Evolutionary conservation across 2,329 filamentous ascomycete genomes (phyloP).

Genomic region (Grosmannia serpens): DNA sequence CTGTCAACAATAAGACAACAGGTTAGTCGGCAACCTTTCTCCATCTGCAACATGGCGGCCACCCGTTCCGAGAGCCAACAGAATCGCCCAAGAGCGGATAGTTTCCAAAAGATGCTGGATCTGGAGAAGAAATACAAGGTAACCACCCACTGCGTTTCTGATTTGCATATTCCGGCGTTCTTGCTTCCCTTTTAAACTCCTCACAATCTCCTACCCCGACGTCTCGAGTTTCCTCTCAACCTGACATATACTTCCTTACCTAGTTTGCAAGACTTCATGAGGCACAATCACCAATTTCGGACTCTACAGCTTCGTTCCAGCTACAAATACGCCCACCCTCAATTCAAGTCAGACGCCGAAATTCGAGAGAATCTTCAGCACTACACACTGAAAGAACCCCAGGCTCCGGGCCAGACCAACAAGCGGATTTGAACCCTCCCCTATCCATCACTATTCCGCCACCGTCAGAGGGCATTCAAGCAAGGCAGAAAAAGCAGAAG

Average conservation of each 20-base stretch:
- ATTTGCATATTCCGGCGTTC: background rate
- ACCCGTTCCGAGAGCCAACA: background rate
- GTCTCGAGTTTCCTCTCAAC: conserved; percentile 5
- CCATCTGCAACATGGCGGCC: conserved; percentile 6
- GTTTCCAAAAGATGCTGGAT: conserved; percentile 47
- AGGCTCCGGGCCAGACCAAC: background rate
- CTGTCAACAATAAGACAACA: too few relatives aligned
- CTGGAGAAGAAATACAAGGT: conserved; percentile 48
- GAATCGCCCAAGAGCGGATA: conserved; percentile 26
- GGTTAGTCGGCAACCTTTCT: too few relatives aligned
- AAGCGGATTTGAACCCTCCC: conserved; percentile 9
- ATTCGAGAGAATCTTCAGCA: conserved; percentile 10
- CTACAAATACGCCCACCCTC: conserved; percentile 9
- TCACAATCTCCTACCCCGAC: conserved; percentile 1
- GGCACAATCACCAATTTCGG: conserved; percentile 3
- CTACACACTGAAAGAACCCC: conserved; percentile 14
- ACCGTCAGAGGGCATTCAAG: background rate
- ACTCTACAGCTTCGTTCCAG: conserved; percentile 6
- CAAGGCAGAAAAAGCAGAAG: background rate
- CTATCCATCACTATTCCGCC: conserved; percentile 17
- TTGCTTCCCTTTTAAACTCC: background rate
- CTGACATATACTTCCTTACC: conserved; percentile 6
- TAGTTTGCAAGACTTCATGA: conserved; percentile 19
- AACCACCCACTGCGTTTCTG: conserved; percentile 15
- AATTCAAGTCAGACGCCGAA: conserved; percentile 15